Percentiles rank a stretch among this genome's conserved stretches.
These are phyloP conservation scores for Quercus engelmannii DNA, from an alignment of 306 rosid species.

Conservation along the genomic window DNA sequence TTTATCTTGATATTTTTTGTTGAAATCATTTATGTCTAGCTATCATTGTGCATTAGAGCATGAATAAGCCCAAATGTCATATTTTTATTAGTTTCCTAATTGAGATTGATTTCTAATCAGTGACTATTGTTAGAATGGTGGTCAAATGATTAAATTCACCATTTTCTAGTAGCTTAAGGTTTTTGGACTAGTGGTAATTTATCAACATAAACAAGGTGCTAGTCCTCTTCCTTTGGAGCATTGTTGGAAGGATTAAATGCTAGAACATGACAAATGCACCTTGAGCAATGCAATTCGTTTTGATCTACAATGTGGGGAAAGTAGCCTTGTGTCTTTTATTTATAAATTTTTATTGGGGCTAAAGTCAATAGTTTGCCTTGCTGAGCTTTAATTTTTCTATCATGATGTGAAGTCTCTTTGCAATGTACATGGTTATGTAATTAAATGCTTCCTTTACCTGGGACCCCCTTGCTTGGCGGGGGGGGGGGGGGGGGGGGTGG, in stretches of 20 bases:
- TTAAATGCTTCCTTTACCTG: not conserved
- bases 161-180: no score
- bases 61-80: not conserved
- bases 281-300: not conserved
- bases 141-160: no score
- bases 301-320: not conserved
- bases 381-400: not conserved
- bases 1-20: not conserved
- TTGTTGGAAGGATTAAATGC: not conserved
- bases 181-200: no score
- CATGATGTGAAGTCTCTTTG: not conserved
- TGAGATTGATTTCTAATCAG: not conserved
- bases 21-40: not conserved
- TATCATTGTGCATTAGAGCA: not conserved
- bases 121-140: not conserved
- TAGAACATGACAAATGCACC: not conserved
- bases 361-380: not conserved
- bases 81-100: not conserved
- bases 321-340: not conserved
- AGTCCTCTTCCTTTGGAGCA: not conserved
- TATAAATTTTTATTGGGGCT: not conserved
- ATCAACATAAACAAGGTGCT: not conserved
- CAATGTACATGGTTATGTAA: not conserved
- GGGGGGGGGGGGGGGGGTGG: no score
- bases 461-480: not conserved